These are phyloP conservation scores for Crucibulum laeve DNA, from an alignment of 768 basidiomycete genomes.

Conservation along the genomic window DNA sequence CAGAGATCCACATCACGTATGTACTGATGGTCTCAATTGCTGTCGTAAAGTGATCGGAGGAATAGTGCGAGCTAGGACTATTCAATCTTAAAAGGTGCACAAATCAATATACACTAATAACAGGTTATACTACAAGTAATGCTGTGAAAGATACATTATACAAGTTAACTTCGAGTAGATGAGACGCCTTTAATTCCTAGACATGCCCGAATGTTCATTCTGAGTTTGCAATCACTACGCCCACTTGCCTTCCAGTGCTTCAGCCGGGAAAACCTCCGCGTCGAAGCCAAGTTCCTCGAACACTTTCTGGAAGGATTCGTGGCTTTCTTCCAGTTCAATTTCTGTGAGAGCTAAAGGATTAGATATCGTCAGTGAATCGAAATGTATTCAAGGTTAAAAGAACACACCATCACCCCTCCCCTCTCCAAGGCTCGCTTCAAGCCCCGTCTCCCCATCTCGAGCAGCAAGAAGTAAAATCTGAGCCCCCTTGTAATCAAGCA, in stretches of 20 bases:
- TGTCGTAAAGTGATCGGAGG: no score
- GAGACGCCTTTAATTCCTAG: no score
- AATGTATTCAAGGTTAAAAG: not conserved
- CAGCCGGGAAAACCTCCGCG: constrained; percentile 33
- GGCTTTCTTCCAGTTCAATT: constrained; percentile 32
- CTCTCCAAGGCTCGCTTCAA: constrained; percentile 47
- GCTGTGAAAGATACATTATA: no score
- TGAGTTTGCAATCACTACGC: no score
- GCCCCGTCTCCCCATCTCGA: constrained; percentile 39
- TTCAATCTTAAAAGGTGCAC: no score
- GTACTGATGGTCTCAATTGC: no score
- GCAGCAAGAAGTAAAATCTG: constrained; percentile 54
- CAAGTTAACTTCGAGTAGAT: no score
- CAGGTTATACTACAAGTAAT: no score
- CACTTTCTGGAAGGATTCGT: constrained; percentile 33
- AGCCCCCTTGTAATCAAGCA: constrained; percentile 52
- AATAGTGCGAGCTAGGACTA: no score
- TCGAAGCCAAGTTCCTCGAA: constrained; percentile 44
- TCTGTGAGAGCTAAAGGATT: constrained; percentile 30
- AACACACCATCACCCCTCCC: constrained; percentile 45
- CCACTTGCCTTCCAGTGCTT: constrained; percentile 51
- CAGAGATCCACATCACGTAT: no score
- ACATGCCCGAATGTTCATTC: no score
- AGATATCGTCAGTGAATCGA: not conserved
- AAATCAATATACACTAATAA: no score